Conservation (phyloP, 371 early-diverging fungal species). For the Mortierella sp. region DNA sequence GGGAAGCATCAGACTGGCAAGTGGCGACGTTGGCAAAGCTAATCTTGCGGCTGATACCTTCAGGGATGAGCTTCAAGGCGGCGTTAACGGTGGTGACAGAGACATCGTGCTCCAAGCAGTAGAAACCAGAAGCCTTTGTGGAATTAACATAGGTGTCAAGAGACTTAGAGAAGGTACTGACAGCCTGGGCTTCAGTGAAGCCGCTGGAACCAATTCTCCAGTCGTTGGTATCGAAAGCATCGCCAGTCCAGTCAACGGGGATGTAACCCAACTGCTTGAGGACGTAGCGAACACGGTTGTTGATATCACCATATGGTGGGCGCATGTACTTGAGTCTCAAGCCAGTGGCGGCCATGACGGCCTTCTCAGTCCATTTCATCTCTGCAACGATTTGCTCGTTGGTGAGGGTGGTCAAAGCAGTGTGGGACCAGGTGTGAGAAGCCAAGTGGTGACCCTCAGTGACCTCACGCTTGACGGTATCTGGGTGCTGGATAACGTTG, state of each 20-base stretch:
- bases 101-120: constrained; percentile 57
- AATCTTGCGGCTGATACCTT: constrained; percentile 36
- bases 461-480: constrained; percentile 60
- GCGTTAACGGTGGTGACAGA: constrained; percentile 11
- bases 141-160: constrained; percentile 31
- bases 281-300: constrained; percentile 75
- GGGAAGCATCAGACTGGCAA: constrained; percentile 41
- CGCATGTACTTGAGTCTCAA: constrained; percentile 63
- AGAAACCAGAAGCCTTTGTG: constrained; percentile 45
- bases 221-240: constrained; percentile 56
- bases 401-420: constrained; percentile 68
- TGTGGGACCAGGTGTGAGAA: constrained; percentile 72
- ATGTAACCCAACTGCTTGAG: constrained; percentile 69
- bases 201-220: constrained; percentile 30
- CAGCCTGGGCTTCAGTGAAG: constrained; percentile 13
- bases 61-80: constrained; percentile 44
- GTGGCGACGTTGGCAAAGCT: constrained; percentile 44
- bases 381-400: constrained; percentile 81
- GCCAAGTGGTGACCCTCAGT: constrained; percentile 58
- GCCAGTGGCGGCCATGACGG: constrained; percentile 75
- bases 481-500: constrained; percentile 66
- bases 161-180: constrained; percentile 22
- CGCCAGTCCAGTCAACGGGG: constrained; percentile 60
- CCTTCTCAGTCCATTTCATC: constrained; percentile 75
- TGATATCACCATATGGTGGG: constrained; percentile 78